phyloP scores from a whole-genome alignment of 768 basidiomycete species.

The Suillus lakei region DNA sequence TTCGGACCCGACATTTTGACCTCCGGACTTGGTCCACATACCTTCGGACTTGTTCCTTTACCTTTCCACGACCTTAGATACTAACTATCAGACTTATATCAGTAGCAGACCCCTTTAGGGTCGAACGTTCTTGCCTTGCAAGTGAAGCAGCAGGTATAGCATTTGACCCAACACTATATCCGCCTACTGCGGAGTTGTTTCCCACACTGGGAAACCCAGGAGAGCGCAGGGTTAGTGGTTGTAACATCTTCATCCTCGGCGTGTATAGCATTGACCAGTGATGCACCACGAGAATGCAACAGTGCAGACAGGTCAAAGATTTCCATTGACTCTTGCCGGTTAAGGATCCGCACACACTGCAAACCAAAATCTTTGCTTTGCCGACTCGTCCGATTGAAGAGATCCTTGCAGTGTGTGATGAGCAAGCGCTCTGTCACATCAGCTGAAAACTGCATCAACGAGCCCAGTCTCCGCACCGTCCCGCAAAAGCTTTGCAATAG shows the following conservation, averaged over 20 bases:
- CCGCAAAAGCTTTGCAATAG: constrained; percentile 31
- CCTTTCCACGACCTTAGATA: no score
- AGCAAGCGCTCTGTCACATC: constrained; percentile 40
- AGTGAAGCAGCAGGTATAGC: no score
- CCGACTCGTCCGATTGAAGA: constrained; percentile 29
- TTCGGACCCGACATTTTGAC: no score
- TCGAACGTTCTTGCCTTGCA: no score
- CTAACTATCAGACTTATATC: no score
- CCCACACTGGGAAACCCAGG: not conserved
- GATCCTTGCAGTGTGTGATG: constrained; percentile 36
- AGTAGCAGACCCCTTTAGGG: no score
- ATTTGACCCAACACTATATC: no score
- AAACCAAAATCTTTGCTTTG: constrained; percentile 34
- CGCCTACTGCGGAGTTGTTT: no score
- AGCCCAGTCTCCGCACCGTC: constrained; percentile 29
- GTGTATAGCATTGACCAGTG: not conserved
- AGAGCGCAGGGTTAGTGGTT: not conserved
- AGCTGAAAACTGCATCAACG: constrained; percentile 37
- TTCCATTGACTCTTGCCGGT: constrained; percentile 32
- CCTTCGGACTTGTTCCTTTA: no score
- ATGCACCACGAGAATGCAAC: not conserved
- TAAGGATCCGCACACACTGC: constrained; percentile 38
- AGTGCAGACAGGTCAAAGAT: constrained; percentile 26
- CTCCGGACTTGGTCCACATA: no score
- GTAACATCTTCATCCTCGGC: no score